Percentiles rank a stretch among this genome's conserved stretches.
These are phyloP conservation scores for Acer saccharum DNA, from an alignment of 345 rosid species.

Conservation along the genomic window DNA sequence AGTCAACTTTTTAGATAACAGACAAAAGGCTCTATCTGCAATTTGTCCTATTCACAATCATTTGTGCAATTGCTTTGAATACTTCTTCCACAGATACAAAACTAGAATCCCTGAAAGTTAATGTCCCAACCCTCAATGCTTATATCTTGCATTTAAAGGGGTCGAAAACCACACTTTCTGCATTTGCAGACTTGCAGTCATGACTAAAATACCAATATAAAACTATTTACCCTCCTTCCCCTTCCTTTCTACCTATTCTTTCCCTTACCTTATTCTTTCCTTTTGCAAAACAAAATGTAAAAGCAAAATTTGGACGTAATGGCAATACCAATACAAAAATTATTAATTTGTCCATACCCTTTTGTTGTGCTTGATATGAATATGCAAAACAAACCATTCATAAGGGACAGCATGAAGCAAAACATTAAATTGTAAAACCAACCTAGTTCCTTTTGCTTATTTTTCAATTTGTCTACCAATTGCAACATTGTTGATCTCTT, in stretches of 20 bases:
- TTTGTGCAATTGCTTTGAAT: background rate
- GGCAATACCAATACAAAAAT: background rate
- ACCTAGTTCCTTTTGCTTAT: constrained; percentile 79
- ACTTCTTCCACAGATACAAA: constrained; percentile 7
- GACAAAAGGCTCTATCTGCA: background rate
- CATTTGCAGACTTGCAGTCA: background rate
- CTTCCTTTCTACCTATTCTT: background rate
- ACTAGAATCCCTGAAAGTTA: background rate
- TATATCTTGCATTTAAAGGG: background rate
- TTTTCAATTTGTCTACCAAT: constrained; percentile 83
- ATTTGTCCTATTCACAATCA: background rate
- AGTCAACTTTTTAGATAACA: background rate
- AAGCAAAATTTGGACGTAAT: background rate
- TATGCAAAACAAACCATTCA: constrained; percentile 1
- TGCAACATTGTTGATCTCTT: constrained; percentile 88
- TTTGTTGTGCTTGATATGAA: background rate
- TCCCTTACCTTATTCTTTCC: background rate
- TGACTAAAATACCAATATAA: background rate
- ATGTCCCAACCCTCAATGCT: background rate
- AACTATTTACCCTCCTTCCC: background rate
- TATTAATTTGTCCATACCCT: background rate
- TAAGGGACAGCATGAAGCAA: constrained; percentile 2
- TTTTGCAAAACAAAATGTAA: background rate
- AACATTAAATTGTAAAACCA: constrained; percentile 21
- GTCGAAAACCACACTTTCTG: background rate